A percentile compares a stretch with the other conserved stretches of the same genome.
phyloP scores from a whole-genome alignment of 768 basidiomycete genomes.

The Macrolepiota dolichaula region DNA sequence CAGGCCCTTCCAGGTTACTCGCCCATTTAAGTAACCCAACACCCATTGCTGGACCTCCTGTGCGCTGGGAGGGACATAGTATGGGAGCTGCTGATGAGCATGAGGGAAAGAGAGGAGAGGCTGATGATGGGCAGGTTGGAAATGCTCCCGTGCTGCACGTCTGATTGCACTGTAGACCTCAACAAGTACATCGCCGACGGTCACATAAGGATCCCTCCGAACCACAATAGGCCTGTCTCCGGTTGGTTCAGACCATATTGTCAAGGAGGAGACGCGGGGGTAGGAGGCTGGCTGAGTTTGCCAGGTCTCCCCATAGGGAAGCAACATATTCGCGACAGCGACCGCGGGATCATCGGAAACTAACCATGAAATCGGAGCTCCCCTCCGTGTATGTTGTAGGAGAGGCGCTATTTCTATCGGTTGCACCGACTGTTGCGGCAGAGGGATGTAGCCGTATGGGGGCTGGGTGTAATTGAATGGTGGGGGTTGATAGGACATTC shows the following conservation, averaged over 20 bases:
- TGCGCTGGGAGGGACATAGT: background rate
- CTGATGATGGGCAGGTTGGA: background rate
- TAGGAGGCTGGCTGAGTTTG: background rate
- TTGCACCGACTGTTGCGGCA: background rate
- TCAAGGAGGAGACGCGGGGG: background rate
- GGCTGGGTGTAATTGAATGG: background rate
- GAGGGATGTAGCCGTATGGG: background rate
- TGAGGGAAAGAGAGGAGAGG: background rate
- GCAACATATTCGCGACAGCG: background rate
- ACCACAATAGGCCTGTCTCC: slow-evolving; percentile 7
- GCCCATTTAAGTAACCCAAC: background rate
- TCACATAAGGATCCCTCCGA: background rate
- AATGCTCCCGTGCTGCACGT: background rate
- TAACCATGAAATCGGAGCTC: background rate
- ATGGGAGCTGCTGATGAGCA: background rate
- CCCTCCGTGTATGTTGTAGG: background rate
- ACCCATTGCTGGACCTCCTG: slow-evolving; percentile 2
- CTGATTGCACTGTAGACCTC: slow-evolving; percentile 1
- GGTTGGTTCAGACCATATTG: slow-evolving; percentile 3
- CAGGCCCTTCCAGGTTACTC: background rate
- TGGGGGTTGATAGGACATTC: slow-evolving; percentile 1
- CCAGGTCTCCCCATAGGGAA: slow-evolving; percentile 1
- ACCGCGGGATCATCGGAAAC: slow-evolving; percentile 4
- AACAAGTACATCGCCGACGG: background rate
- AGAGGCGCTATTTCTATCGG: background rate